Base-by-base conservation (phyloP, 2,329 filamentous ascomycete genomes). In the Zopfia rhizophila region DNA sequence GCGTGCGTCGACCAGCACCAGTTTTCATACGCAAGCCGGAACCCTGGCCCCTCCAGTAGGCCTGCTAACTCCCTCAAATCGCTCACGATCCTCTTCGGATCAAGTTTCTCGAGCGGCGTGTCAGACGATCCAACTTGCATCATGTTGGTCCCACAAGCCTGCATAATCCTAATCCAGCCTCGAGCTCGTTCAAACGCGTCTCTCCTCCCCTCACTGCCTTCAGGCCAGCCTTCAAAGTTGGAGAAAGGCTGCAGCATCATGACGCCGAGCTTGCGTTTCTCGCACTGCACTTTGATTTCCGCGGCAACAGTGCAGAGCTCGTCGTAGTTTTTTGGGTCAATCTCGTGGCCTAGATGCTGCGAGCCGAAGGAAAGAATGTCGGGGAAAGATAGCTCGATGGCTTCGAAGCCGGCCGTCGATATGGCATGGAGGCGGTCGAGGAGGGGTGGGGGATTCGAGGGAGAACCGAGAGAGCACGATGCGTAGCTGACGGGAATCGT, bases 1-100 rank as follows among this genome's bases (percentile, higher is more conserved):
- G 87, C 86, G 36, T 84, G 81, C 0, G 87, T 89, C 0, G 85
- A 85, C 89, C 88, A 92, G 70, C 88, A 90, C 87, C 88, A 91
- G 63, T 91, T 91, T 71, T 92, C 88, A 56, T 91, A 92, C 0
- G 88, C 87, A 13, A 92, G 72, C 5, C 81, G 78, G 63, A 84
- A 82, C 0, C 78, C 77, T 33, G 82, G 78, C 16, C 76, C 65
- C 0, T 79, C 80, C 1, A 88, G 76, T 38, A 88, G 71, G 21
- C 61, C 84, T 2, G 83, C 84, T 5, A 92, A 74, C 45, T 85
- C 78, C 1, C 78, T 77, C 0, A 92, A 76, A 56, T 91, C 87
- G 0, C 68, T 61, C 0, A 87, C 81, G 14, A 89, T 76, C 7
- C 77, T 72, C 1, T 75, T 72, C 5, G 77, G 70, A 5, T 80